phyloP scores from a whole-genome alignment of 257 asterid species.

The Solanum etuberosum region DNA sequence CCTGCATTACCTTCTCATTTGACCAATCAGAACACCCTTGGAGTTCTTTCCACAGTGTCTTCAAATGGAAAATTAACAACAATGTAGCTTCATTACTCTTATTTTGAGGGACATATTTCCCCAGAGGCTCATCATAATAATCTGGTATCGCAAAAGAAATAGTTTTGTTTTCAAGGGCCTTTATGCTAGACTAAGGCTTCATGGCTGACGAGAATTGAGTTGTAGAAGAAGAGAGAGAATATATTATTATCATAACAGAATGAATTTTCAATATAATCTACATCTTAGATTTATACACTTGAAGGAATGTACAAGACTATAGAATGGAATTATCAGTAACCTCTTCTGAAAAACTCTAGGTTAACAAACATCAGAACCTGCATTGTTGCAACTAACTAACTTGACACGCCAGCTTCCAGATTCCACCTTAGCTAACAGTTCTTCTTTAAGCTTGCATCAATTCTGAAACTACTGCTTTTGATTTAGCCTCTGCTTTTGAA shows the following conservation, averaged over 20 bases:
- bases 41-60: conserved; percentile 36
- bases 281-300: too few relatives aligned
- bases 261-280: too few relatives aligned
- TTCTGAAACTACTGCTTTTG: conserved; percentile 15
- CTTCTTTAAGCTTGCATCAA: neutral
- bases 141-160: conserved; percentile 15
- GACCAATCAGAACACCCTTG: conserved; percentile 60
- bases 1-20: conserved; percentile 61
- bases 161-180: conserved; percentile 2
- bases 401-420: conserved; percentile 22
- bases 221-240: neutral
- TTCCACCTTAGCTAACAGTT: conserved; percentile 14
- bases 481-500: conserved; percentile 28
- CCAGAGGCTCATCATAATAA: conserved; percentile 34
- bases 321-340: neutral
- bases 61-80: conserved; percentile 26
- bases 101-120: conserved; percentile 34
- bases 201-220: neutral
- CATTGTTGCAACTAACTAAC: neutral
- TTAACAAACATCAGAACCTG: neutral
- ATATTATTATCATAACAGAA: too few relatives aligned
- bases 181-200: conserved; percentile 7
- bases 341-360: neutral
- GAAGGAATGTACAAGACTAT: neutral
- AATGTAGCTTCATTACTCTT: conserved; percentile 39